Conservation (phyloP, 352 stramenopile species). For the Phytophthora podocarpi region DNA sequence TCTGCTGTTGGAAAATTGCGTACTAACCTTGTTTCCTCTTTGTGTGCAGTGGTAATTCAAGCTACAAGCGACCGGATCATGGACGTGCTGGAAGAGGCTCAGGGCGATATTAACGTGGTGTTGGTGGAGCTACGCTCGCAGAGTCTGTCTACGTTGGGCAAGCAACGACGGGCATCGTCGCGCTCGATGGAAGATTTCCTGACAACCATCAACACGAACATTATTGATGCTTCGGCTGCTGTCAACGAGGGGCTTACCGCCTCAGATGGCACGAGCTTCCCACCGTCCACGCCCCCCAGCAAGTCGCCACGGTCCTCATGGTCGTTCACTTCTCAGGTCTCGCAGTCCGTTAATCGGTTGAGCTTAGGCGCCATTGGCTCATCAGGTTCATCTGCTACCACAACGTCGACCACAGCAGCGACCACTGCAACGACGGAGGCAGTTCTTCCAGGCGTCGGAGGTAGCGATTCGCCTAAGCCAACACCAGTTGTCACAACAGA, state of each 20-base stretch:
- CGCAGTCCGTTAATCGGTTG: constrained; percentile 33
- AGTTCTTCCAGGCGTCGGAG: constrained; percentile 21
- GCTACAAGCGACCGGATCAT: constrained; percentile 69
- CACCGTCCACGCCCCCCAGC: constrained; percentile 42
- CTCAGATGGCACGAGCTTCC: constrained; percentile 36
- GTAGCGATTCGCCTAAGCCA: constrained; percentile 7
- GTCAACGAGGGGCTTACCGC: constrained; percentile 30
- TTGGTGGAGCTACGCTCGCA: constrained; percentile 67
- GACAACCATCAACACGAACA: constrained; percentile 62
- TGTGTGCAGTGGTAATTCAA: constrained; percentile 74
- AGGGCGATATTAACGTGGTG: constrained; percentile 64
- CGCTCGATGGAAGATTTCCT: constrained; percentile 77
- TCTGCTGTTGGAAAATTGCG: not conserved
- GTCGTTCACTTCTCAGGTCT: constrained; percentile 39
- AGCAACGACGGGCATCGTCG: constrained; percentile 55
- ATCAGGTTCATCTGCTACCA: constrained; percentile 16
- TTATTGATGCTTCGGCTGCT: constrained; percentile 37
- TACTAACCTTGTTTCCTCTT: constrained; percentile 11
- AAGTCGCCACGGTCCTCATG: constrained; percentile 41
- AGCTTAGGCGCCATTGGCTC: constrained; percentile 33
- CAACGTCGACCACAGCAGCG: constrained; percentile 13
- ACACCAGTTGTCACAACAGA: constrained; percentile 12
- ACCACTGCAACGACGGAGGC: constrained; percentile 12
- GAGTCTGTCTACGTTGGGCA: constrained; percentile 44
- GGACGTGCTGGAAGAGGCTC: constrained; percentile 74